These are phyloP conservation scores for Plasmodium knowlesi DNA, from an alignment of 169 alveolate genomes.

Conservation along the genomic window DNA sequence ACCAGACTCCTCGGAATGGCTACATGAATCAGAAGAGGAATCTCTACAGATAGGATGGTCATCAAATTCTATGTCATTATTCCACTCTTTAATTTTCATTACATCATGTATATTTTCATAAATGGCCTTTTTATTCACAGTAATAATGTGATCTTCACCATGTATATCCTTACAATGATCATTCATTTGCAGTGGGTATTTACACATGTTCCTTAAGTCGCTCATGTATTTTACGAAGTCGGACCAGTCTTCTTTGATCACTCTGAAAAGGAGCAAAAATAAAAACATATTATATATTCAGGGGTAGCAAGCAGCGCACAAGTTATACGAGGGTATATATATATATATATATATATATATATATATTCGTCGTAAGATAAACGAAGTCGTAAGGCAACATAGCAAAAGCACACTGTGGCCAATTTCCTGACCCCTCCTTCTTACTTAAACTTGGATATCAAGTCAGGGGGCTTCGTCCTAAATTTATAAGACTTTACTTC, in stretches of 20 bases:
- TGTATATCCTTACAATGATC: not conserved
- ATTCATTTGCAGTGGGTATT: not conserved
- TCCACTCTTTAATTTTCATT: constrained; percentile 61
- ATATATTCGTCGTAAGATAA: not conserved
- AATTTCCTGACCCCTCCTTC: not conserved
- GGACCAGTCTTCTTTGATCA: constrained; percentile 27
- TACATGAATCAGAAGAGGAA: constrained; percentile 26
- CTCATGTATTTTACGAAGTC: constrained; percentile 41
- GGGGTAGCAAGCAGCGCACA: not conserved
- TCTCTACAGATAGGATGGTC: constrained; percentile 17
- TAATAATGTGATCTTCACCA: constrained; percentile 1
- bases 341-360: no score
- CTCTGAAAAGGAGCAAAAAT: constrained; percentile 1
- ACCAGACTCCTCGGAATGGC: constrained; percentile 42
- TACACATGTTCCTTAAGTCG: constrained; percentile 17
- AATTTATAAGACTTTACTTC: constrained; percentile 29
- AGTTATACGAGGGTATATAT: not conserved
- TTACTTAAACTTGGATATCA: constrained; percentile 42
- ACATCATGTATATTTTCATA: constrained; percentile 45
- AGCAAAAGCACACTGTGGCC: not conserved
- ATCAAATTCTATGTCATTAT: constrained; percentile 43
- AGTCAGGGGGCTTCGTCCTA: constrained; percentile 46
- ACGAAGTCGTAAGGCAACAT: not conserved
- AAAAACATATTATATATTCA: not conserved
- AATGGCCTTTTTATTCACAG: constrained; percentile 1